Base-by-base conservation (phyloP, 345 rosid species). In the Kandelia obovata region DNA sequence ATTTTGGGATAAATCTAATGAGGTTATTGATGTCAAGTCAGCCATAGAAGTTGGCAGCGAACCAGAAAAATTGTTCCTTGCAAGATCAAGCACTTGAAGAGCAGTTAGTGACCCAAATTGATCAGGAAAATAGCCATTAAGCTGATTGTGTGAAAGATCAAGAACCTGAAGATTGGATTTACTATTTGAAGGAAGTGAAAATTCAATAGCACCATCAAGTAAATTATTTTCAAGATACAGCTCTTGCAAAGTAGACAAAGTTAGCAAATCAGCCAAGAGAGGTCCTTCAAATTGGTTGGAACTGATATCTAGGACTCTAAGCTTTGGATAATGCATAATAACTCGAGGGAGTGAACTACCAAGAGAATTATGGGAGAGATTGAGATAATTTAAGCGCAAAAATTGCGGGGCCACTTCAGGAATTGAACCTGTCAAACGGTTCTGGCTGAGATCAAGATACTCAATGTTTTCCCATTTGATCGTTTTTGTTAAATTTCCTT, bases 391-490 rank as follows among this genome's bases (percentile, higher is more conserved):
- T 70, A 93, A 80, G 55, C 99, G 96, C 75, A 95, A 73, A 75
- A 91, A 88, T 77, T 89, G 96, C 1, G 92, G 86, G 34, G 89
- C 79, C 58, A 73, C 81, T 68, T 91, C 96, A 20, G 99, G 97
- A 58, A 92, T 82, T 16, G 82, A 27, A 62, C 99, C 99, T 13
- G 78, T 77, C 79, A 95, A 79, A 66, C 17, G 87, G 74, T 95
- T 95, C 72, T 51, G 84, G 83, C 99, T 95, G 73, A 95, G 90
- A 87, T 95, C 99, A 69, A 95, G 88, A 63, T 85, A 87, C 59
- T 92, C 93, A 43, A 95, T 72, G 79, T 83, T 79, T 25, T 87
- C 96, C 97, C 99, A 95, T 69, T 87, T 89, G 61, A 76, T 70
- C 67, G 87, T 86, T 80, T 88, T 79, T 27, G 93, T 80, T 47